Conservation (phyloP, 768 basidiomycete genomes). For the Phanerochaete carnosa region DNA sequence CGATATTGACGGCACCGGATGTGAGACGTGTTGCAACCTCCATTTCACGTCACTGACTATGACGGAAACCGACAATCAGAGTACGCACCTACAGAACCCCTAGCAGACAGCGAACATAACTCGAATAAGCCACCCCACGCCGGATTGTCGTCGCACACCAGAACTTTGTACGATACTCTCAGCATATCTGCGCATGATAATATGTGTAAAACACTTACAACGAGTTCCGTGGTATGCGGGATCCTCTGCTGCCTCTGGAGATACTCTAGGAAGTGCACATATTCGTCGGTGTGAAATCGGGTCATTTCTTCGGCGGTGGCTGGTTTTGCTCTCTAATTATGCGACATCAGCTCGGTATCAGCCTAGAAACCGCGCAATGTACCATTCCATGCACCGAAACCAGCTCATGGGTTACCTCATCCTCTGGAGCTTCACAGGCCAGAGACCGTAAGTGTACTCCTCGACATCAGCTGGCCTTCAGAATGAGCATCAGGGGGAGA, state of each 20-base stretch:
- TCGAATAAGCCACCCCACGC: slow-evolving; percentile 96
- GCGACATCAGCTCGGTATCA: no score
- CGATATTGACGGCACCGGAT: slow-evolving; percentile 74
- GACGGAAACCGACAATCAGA: background rate
- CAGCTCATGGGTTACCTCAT: no score
- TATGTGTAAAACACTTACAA: slow-evolving; percentile 51
- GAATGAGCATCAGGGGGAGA: no score
- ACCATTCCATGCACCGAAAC: background rate
- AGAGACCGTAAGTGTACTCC: no score
- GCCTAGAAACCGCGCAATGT: no score
- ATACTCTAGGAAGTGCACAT: slow-evolving; percentile 92
- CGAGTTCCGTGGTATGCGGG: slow-evolving; percentile 80
- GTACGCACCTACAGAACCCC: slow-evolving; percentile 84
- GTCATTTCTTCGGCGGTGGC: slow-evolving; percentile 56
- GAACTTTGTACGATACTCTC: slow-evolving; percentile 30
- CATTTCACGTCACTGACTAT: slow-evolving; percentile 22
- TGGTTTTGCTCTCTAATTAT: slow-evolving; percentile 30
- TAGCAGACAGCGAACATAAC: slow-evolving; percentile 95
- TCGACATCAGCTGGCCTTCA: no score
- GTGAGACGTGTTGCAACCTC: slow-evolving; percentile 80
- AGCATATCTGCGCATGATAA: background rate
- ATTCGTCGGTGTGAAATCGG: slow-evolving; percentile 98
- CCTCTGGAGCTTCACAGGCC: no score
- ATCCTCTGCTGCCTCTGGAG: slow-evolving; percentile 87
- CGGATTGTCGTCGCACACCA: slow-evolving; percentile 91